Percentiles rank a stretch among this genome's conserved stretches.
phyloP scores from a whole-genome alignment of 2,329 filamentous ascomycete genomes.

The Zymoseptoria passerinii region DNA sequence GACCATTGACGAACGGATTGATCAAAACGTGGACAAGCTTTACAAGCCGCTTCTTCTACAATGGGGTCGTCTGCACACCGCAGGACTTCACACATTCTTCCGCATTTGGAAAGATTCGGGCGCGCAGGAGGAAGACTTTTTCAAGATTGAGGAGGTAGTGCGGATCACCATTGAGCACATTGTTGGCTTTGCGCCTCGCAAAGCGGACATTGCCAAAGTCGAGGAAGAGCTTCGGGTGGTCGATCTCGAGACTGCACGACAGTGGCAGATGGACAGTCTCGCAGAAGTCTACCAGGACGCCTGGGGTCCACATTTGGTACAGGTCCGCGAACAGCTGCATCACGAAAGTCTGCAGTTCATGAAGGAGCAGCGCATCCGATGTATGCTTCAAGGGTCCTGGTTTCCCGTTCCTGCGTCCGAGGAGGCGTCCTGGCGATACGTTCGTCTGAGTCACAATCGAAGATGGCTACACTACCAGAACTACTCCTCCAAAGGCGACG shows the following conservation, averaged over 20 bases:
- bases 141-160: slow-evolving; percentile 84
- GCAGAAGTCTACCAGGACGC: slow-evolving; percentile 88
- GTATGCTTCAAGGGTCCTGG: slow-evolving; percentile 82
- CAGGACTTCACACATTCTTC: slow-evolving; percentile 78
- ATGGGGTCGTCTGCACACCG: slow-evolving; percentile 84
- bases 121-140: slow-evolving; percentile 77
- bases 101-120: slow-evolving; percentile 86
- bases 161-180: slow-evolving; percentile 86
- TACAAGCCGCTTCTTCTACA: slow-evolving; percentile 84
- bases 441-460: slow-evolving; percentile 81
- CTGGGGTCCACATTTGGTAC: slow-evolving; percentile 81
- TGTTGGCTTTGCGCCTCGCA: slow-evolving; percentile 70
- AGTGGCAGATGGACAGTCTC: slow-evolving; percentile 87
- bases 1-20: slow-evolving; percentile 45
- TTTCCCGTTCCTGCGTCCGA: slow-evolving; percentile 52
- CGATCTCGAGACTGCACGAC: slow-evolving; percentile 67
- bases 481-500: slow-evolving; percentile 55
- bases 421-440: slow-evolving; percentile 59
- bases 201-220: slow-evolving; percentile 75
- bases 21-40: slow-evolving; percentile 62
- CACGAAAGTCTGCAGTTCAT: slow-evolving; percentile 92
- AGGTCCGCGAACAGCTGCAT: slow-evolving; percentile 84
- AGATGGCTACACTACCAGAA: slow-evolving; percentile 84
- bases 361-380: slow-evolving; percentile 91
- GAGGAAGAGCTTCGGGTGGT: slow-evolving; percentile 84